Conservation (phyloP, 2,329 filamentous ascomycete genomes). For the Colletotrichum tanaceti region DNA sequence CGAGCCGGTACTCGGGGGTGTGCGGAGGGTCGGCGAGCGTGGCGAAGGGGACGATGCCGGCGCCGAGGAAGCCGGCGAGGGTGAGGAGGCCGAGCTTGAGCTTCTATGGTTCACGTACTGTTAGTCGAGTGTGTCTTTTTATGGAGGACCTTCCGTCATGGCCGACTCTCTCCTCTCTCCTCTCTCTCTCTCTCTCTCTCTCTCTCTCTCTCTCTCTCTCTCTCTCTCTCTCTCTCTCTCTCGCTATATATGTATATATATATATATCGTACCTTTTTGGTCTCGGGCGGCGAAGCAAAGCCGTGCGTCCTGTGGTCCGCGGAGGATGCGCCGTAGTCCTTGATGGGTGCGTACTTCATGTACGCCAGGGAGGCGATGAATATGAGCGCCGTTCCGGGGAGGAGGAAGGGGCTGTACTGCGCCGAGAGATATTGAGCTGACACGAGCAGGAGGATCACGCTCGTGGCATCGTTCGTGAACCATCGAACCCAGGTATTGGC, state of each 20-base stretch:
- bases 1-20: slow-evolving; percentile 35
- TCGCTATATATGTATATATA: no score
- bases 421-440: slow-evolving; percentile 45
- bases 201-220: no score
- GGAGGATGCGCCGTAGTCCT: slow-evolving; percentile 23
- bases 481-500: slow-evolving; percentile 49
- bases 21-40: slow-evolving; percentile 37
- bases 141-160: no score
- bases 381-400: slow-evolving; percentile 46
- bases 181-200: no score
- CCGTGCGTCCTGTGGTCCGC: background rate
- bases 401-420: slow-evolving; percentile 42
- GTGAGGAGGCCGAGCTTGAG: slow-evolving; percentile 28
- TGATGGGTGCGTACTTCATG: slow-evolving; percentile 43
- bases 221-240: no score
- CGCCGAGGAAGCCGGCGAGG: slow-evolving; percentile 30
- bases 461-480: slow-evolving; percentile 47
- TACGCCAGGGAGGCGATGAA: slow-evolving; percentile 48
- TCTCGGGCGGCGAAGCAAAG: background rate
- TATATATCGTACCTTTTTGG: slow-evolving; percentile 20
- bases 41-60: slow-evolving; percentile 38
- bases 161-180: no score
- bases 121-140: background rate
- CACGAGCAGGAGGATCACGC: slow-evolving; percentile 46
- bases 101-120: background rate